These are phyloP conservation scores for Ilyonectria destructans DNA, from an alignment of 2,329 filamentous ascomycete genomes.

Conservation along the genomic window DNA sequence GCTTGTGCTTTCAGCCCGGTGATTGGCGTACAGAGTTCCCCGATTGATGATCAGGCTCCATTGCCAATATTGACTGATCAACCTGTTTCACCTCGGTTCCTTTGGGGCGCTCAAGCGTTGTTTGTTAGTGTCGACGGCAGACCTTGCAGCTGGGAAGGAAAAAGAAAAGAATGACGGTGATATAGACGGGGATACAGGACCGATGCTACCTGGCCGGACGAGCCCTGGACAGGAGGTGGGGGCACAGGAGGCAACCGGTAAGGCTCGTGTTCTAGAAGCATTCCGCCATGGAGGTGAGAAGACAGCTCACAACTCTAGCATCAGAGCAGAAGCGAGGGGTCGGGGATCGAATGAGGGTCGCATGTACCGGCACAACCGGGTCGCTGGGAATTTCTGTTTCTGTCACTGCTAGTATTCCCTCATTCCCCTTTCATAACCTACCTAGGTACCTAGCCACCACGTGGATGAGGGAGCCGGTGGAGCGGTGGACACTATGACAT, in stretches of 20 bases:
- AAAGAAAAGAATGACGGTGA: constrained; percentile 20
- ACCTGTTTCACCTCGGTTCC: constrained; percentile 9
- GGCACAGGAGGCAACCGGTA: background rate
- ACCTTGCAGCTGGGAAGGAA: constrained; percentile 21
- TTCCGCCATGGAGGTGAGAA: background rate
- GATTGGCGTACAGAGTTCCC: background rate
- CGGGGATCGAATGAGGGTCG: background rate
- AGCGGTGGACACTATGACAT: background rate
- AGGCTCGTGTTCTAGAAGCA: constrained; percentile 14
- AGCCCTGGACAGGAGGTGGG: constrained; percentile 5
- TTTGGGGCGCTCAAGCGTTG: constrained; percentile 10
- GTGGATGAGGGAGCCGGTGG: constrained; percentile 2
- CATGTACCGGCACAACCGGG: background rate
- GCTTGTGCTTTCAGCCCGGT: background rate
- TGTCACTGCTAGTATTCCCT: background rate
- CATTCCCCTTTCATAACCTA: background rate
- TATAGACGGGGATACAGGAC: background rate
- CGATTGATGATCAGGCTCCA: background rate
- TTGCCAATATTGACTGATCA: background rate
- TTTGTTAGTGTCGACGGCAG: constrained; percentile 8
- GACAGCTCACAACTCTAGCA: background rate
- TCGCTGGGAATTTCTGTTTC: constrained; percentile 3
- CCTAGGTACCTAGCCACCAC: constrained; percentile 11
- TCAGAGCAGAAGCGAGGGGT: background rate
- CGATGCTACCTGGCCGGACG: background rate